A percentile compares a stretch with the other conserved stretches of the same genome.
These are phyloP conservation scores for Diaporthe velutina DNA, from an alignment of 2,329 filamentous ascomycete genomes.

Conservation along the genomic window DNA sequence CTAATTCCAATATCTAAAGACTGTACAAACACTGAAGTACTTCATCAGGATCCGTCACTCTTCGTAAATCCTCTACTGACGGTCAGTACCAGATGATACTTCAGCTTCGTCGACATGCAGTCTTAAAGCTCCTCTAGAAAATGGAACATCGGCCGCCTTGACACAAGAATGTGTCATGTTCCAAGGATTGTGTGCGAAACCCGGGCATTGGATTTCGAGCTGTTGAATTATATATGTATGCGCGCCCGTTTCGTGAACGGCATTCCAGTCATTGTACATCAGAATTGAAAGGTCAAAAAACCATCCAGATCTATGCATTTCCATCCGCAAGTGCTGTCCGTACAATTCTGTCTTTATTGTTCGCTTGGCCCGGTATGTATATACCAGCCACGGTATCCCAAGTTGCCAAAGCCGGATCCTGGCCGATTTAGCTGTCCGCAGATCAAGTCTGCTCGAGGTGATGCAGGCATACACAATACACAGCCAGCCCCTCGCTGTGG, in stretches of 20 bases:
- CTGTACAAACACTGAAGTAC: background rate
- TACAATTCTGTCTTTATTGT: slow-evolving; percentile 6
- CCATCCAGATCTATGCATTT: background rate
- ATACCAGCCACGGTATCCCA: background rate
- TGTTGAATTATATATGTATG: background rate
- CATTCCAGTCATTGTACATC: background rate
- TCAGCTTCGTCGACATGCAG: background rate
- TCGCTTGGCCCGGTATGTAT: background rate
- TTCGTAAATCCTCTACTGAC: background rate
- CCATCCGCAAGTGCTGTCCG: background rate
- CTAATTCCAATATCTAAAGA: background rate
- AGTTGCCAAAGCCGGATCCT: background rate
- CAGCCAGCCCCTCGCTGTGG: background rate
- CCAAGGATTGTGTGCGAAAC: background rate
- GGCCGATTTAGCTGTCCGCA: background rate
- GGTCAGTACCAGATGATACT: background rate
- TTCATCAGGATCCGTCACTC: background rate
- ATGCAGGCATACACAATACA: slow-evolving; percentile 13
- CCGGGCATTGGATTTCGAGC: background rate
- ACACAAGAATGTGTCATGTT: background rate
- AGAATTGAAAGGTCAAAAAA: background rate
- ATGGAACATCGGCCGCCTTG: background rate
- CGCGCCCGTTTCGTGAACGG: background rate
- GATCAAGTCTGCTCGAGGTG: slow-evolving; percentile 16
- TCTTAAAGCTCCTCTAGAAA: background rate